Percentiles rank a stretch among this genome's conserved stretches.
Evolutionary conservation across 768 basidiomycete genomes (phyloP).

Genomic region (Suillus discolor): DNA sequence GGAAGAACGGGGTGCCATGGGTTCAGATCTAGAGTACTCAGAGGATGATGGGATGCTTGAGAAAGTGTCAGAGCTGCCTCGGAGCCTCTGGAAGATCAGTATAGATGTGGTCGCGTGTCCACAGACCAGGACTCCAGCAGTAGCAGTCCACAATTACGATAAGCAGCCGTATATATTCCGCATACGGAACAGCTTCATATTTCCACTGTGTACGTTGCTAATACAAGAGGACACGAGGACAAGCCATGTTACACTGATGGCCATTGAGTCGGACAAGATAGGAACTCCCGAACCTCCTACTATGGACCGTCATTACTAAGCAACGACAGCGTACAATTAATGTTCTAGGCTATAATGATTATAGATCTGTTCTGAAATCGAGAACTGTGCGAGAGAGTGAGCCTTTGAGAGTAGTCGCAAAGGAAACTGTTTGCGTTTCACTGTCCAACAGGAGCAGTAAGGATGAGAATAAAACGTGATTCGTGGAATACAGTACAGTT

Average conservation of each 20-base stretch:
- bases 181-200: slow-evolving; percentile 1
- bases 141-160: not conserved
- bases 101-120: not conserved
- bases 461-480: too few relatives aligned
- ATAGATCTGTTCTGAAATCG: not conserved
- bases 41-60: not conserved
- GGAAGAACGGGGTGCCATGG: not conserved
- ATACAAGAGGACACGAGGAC: not conserved
- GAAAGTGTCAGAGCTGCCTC: not conserved
- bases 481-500: too few relatives aligned
- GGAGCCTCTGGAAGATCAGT: not conserved
- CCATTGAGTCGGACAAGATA: not conserved
- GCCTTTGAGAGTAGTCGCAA: too few relatives aligned
- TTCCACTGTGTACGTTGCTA: slow-evolving; percentile 1
- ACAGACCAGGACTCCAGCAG: not conserved
- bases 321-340: not conserved
- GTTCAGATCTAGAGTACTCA: not conserved
- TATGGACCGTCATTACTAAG: too few relatives aligned
- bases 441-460: too few relatives aligned
- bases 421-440: too few relatives aligned
- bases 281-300: not conserved
- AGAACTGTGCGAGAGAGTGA: too few relatives aligned
- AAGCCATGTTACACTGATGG: not conserved
- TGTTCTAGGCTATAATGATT: slow-evolving; percentile 1
- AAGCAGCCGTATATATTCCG: not conserved